phyloP scores from a whole-genome alignment of 2,329 filamentous ascomycete genomes.

The Huntiella abstrusa region DNA sequence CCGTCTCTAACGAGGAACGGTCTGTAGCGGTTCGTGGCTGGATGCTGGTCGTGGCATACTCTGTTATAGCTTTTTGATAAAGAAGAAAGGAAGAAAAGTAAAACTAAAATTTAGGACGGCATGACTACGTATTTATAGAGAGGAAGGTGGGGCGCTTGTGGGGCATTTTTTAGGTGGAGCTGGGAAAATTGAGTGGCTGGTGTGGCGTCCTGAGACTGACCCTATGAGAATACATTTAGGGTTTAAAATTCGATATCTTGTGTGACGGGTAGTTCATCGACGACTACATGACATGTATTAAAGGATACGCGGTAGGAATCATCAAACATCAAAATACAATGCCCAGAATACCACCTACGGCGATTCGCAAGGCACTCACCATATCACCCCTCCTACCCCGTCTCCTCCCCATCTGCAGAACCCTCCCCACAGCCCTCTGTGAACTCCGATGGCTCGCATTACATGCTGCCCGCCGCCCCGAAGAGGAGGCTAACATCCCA shows the following conservation, averaged over 20 bases:
- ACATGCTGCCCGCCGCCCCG: slow-evolving; percentile 24
- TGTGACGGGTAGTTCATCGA: no score
- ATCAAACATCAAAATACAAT: slow-evolving; percentile 19
- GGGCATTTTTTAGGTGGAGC: background rate
- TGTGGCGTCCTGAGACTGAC: background rate
- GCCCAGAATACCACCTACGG: slow-evolving; percentile 42
- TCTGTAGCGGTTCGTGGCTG: slow-evolving; percentile 1
- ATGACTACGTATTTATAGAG: slow-evolving; percentile 8
- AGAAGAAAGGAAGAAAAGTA: slow-evolving; percentile 10
- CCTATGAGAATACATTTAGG: background rate
- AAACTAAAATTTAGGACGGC: slow-evolving; percentile 1
- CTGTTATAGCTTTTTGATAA: slow-evolving; percentile 13
- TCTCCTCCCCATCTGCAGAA: slow-evolving; percentile 45
- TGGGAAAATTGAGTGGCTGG: background rate
- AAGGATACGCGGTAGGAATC: no score
- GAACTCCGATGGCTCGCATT: slow-evolving; percentile 59
- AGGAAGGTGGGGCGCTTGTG: background rate
- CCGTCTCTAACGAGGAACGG: background rate
- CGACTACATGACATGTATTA: no score
- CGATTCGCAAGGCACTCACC: slow-evolving; percentile 33
- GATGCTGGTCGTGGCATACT: slow-evolving; percentile 12
- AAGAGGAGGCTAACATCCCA: slow-evolving; percentile 9
- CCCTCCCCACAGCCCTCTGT: slow-evolving; percentile 41
- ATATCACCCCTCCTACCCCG: slow-evolving; percentile 37
- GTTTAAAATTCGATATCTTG: background rate